Conservation (phyloP, 805 yeast species). For the Teunomyces panamensis region DNA sequence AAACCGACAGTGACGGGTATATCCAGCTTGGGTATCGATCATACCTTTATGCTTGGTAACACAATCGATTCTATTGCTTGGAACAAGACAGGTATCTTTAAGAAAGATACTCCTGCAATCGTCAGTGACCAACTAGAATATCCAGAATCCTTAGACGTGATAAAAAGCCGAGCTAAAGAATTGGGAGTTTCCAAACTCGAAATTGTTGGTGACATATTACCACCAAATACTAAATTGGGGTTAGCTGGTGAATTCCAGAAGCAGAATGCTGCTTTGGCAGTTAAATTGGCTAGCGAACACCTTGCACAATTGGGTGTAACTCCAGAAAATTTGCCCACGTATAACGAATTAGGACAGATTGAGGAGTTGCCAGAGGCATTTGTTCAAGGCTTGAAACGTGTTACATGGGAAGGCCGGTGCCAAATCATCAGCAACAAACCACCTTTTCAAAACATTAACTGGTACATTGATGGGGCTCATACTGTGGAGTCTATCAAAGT, state of each 20-base stretch:
- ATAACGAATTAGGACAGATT: constrained; percentile 16
- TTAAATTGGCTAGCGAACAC: constrained; percentile 63
- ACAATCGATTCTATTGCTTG: constrained; percentile 89
- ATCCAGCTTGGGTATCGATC: constrained; percentile 87
- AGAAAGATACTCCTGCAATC: constrained; percentile 61
- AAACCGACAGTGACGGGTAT: constrained; percentile 85
- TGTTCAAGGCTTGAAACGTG: constrained; percentile 56
- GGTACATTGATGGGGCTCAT: constrained; percentile 96
- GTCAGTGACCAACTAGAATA: constrained; percentile 55
- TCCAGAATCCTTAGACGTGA: constrained; percentile 51
- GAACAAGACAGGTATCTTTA: constrained; percentile 95
- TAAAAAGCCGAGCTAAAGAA: constrained; percentile 69
- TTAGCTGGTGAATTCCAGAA: constrained; percentile 82
- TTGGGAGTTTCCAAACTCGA: constrained; percentile 43
- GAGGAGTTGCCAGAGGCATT: constrained; percentile 48
- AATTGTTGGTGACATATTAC: constrained; percentile 46
- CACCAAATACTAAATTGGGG: constrained; percentile 54
- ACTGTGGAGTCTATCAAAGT: constrained; percentile 82
- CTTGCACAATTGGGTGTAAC: constrained; percentile 47
- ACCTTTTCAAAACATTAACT: constrained; percentile 46
- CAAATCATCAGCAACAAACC: constrained; percentile 57
- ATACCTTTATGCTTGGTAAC: constrained; percentile 78
- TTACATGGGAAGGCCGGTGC: constrained; percentile 96
- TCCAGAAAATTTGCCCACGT: constrained; percentile 19
- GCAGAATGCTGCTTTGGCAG: constrained; percentile 85